Conservation (phyloP, 371 early-diverging fungal species). For the Circinella minor region DNA sequence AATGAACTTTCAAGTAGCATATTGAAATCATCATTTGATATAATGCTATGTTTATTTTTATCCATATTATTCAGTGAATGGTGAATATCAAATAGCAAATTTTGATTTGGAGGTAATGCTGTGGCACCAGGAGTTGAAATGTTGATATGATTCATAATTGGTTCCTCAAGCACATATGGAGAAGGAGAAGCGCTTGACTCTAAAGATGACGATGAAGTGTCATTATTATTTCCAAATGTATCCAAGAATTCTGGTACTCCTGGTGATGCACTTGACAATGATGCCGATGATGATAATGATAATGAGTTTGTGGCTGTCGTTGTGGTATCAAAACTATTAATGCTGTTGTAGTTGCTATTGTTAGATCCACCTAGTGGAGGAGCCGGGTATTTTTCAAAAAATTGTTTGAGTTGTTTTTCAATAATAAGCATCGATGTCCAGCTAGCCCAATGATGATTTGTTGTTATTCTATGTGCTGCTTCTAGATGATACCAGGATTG, state of each 20-base stretch:
- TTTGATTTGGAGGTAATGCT: too few relatives aligned
- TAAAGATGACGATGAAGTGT: not conserved
- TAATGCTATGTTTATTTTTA: too few relatives aligned
- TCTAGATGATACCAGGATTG: conserved; percentile 9
- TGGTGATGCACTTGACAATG: not conserved
- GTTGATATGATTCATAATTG: not conserved
- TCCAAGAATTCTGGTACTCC: not conserved
- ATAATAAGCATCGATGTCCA: conserved; percentile 16
- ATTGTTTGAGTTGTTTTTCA: conserved; percentile 3
- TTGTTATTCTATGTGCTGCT: not conserved
- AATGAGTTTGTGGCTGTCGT: not conserved
- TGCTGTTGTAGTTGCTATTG: not conserved
- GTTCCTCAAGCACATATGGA: not conserved
- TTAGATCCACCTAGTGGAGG: conserved; percentile 5
- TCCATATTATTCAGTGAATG: too few relatives aligned
- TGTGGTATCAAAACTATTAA: not conserved
- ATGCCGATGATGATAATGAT: not conserved
- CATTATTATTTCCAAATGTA: not conserved
- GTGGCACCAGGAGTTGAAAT: not conserved
- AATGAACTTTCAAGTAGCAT: too few relatives aligned
- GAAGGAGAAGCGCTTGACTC: not conserved
- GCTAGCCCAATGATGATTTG: conserved; percentile 9
- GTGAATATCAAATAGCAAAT: too few relatives aligned
- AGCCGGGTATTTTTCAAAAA: conserved; percentile 15
- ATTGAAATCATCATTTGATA: too few relatives aligned